These are phyloP conservation scores for Pyrus pyrifolia DNA, from an alignment of 306 rosid genomes.

Conservation along the genomic window DNA sequence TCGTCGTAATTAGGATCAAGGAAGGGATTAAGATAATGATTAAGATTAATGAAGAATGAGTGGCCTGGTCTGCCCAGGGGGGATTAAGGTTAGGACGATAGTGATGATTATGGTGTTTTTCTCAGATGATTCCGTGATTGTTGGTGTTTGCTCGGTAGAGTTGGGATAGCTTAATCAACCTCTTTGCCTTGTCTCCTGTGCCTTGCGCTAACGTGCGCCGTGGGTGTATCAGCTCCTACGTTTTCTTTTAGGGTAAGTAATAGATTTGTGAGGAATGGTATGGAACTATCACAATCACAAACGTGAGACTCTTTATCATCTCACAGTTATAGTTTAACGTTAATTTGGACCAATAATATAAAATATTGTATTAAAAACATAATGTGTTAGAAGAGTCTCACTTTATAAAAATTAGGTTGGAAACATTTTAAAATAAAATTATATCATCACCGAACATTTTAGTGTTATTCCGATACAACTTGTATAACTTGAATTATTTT, in stretches of 20 bases:
- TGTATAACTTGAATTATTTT: too few relatives aligned
- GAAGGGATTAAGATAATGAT: neutral
- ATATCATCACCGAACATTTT: too few relatives aligned
- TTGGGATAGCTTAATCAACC: conserved; percentile 11
- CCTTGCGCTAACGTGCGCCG: conserved; percentile 22
- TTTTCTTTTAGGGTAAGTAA: neutral
- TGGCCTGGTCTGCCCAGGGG: neutral
- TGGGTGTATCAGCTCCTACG: neutral
- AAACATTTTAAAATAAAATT: too few relatives aligned
- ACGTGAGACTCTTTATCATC: too few relatives aligned
- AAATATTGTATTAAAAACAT: too few relatives aligned
- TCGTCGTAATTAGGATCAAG: neutral
- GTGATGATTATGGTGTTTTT: neutral
- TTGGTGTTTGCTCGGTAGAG: conserved; percentile 9
- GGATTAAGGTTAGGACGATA: neutral
- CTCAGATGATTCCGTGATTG: conserved; percentile 23
- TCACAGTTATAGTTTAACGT: too few relatives aligned
- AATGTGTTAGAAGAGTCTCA: too few relatives aligned
- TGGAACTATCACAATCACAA: too few relatives aligned
- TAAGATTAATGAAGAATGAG: neutral
- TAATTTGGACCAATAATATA: too few relatives aligned
- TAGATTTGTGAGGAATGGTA: too few relatives aligned
- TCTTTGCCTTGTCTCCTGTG: conserved; percentile 3
- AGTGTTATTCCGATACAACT: too few relatives aligned
- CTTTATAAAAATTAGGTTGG: too few relatives aligned